phyloP scores from a whole-genome alignment of 2,329 filamentous ascomycete species.

The Torrubiellomyces zombiae region DNA sequence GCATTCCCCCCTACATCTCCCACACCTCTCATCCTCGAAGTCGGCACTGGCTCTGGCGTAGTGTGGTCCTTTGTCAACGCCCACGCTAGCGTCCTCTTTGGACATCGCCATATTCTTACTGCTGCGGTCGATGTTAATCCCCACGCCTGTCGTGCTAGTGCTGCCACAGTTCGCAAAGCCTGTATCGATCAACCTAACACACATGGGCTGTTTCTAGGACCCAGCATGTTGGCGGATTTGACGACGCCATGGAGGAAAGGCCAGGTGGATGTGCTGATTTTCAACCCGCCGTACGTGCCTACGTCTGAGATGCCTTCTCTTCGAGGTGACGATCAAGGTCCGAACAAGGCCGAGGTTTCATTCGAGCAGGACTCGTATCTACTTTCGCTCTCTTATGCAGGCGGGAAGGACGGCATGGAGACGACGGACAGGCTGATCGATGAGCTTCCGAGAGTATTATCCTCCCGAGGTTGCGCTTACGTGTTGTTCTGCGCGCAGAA shows the following conservation, averaged over 20 bases:
- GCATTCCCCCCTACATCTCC: conserved; percentile 34
- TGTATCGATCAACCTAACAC: conserved; percentile 14
- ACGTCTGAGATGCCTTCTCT: conserved; percentile 58
- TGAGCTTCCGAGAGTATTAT: conserved; percentile 47
- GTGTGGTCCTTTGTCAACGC: conserved; percentile 79
- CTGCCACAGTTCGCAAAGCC: conserved; percentile 45
- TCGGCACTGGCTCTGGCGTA: conserved; percentile 84
- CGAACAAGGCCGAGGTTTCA: conserved; percentile 26
- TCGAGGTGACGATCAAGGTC: no score
- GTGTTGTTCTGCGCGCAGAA: conserved; percentile 84
- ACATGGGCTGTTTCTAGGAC: conserved; percentile 43
- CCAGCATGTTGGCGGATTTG: conserved; percentile 57
- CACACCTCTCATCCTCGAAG: conserved; percentile 57
- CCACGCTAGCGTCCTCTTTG: conserved; percentile 57
- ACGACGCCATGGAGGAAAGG: conserved; percentile 38
- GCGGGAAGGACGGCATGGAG: conserved; percentile 84
- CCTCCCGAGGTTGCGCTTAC: conserved; percentile 63
- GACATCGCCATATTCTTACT: conserved; percentile 50
- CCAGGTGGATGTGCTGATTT: conserved; percentile 67
- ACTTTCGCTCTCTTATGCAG: conserved; percentile 74
- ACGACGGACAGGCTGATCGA: conserved; percentile 67
- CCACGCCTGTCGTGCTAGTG: conserved; percentile 64
- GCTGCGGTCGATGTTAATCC: conserved; percentile 72
- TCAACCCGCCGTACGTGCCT: conserved; percentile 95
- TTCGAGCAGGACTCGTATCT: conserved; percentile 41